Base-by-base conservation (phyloP, 768 basidiomycete species). In the Exsudoporus frostii region DNA sequence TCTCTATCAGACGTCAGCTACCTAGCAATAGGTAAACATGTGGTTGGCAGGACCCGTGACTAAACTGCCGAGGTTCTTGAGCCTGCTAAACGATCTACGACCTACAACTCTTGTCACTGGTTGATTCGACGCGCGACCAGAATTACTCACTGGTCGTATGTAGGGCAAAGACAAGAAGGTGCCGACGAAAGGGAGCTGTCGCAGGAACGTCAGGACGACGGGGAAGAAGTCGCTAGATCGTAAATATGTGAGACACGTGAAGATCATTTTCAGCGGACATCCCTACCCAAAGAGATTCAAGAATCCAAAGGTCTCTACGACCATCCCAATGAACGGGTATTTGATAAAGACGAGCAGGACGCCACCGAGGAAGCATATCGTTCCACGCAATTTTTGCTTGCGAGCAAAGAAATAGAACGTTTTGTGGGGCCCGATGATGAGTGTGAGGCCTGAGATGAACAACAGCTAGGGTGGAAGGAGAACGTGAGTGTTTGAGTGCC, bases 351-450 rank as follows among this genome's bases (percentile, higher is more conserved):
- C 94, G 56, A 99, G 85, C 15, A 92, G 66, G 58, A 98, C 88
- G 15, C 93, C 93, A 29, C 90, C 90, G 37, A 96, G 68, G 77
- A 96, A 96, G 68, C 92, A 94, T 44, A 80, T 57, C 6, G 91
- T 88, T 40, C 97, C 97, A 17, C 97, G 83, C 58, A 98, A 73
- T 73, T 99, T 99, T 71, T 98, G 90, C 68, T 83, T 90, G 56
- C 97, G 84, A 30, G 95, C 90, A 73, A 99, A 98, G 77, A 99
- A 98, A 73, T 92, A 92, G 74, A 97, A 95, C 19, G 94, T 97
- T 76, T 98, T 98, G 58, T 90, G 86, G 7, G 94, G 93, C 5
- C 93, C 97, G 59, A 99, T 98, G 74, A 98, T 96, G 57, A 98
- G 80, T 8, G 95, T 96, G 51, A 99, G 79, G 45, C 97, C 97